These are phyloP conservation scores for Hippophae tibetana DNA, from an alignment of 306 rosid genomes.

Conservation along the genomic window DNA sequence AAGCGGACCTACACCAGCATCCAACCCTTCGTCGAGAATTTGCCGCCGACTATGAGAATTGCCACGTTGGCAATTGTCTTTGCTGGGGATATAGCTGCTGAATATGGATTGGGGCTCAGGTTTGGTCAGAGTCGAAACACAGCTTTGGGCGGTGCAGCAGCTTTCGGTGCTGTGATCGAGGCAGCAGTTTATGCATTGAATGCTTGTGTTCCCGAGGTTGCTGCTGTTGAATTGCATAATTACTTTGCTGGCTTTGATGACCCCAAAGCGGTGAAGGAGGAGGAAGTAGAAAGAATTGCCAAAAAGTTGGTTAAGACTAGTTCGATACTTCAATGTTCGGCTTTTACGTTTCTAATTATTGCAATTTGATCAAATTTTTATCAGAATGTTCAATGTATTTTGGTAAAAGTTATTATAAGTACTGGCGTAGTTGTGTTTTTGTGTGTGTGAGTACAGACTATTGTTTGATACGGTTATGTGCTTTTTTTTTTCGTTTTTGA, in stretches of 20 bases:
- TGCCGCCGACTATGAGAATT: slow-evolving; percentile 58
- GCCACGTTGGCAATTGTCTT: slow-evolving; percentile 65
- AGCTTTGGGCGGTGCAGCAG: slow-evolving; percentile 75
- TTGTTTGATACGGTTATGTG: no score
- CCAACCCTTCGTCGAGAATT: slow-evolving; percentile 51
- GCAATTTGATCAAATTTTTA: no score
- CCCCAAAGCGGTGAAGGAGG: slow-evolving; percentile 56
- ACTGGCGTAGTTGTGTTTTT: no score
- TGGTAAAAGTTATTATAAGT: no score
- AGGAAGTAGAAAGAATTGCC: slow-evolving; percentile 74
- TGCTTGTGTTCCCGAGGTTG: slow-evolving; percentile 74
- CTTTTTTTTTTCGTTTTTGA: no score
- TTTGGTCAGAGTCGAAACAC: slow-evolving; percentile 48
- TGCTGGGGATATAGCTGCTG: slow-evolving; percentile 77
- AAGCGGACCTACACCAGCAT: slow-evolving; percentile 27
- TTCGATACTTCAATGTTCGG: not conserved
- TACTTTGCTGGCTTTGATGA: slow-evolving; percentile 61
- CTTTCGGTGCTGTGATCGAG: slow-evolving; percentile 65
- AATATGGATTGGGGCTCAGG: slow-evolving; percentile 64
- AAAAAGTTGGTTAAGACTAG: slow-evolving; percentile 36
- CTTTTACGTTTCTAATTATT: not conserved
- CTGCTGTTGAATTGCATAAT: slow-evolving; percentile 74
- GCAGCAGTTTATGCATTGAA: slow-evolving; percentile 65
- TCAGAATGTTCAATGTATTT: no score
- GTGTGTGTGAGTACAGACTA: no score